Percentiles rank a stretch among this genome's conserved stretches.
Evolutionary conservation across 192 early-diverging fungal species (phyloP).

Genomic region (Ambispora gerdemannii): DNA sequence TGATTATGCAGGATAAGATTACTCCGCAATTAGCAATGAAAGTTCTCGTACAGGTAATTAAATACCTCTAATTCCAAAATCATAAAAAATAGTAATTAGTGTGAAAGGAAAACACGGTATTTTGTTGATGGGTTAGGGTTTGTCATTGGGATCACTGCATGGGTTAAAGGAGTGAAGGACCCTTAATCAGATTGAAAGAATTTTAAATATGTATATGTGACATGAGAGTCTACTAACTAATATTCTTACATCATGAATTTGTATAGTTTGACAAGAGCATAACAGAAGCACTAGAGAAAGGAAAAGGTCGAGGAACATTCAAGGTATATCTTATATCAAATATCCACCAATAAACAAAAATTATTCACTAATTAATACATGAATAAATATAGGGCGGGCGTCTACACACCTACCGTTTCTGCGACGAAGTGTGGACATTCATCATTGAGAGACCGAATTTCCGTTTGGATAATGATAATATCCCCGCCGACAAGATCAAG

Average conservation of each 20-base stretch:
- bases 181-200: too few relatives aligned
- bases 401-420: constrained; percentile 87
- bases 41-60: constrained; percentile 71
- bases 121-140: too few relatives aligned
- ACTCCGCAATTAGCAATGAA: constrained; percentile 92
- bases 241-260: too few relatives aligned
- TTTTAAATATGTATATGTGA: too few relatives aligned
- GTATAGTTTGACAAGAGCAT: constrained; percentile 90
- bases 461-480: constrained; percentile 77
- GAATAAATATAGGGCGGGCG: constrained; percentile 58
- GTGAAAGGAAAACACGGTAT: too few relatives aligned
- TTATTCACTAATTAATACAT: too few relatives aligned
- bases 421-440: constrained; percentile 99
- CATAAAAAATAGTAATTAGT: too few relatives aligned
- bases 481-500: constrained; percentile 87
- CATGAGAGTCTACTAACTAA: too few relatives aligned
- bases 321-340: constrained; percentile 54
- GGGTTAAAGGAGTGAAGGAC: too few relatives aligned
- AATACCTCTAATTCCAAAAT: background rate
- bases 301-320: constrained; percentile 76
- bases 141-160: too few relatives aligned
- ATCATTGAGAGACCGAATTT: constrained; percentile 83
- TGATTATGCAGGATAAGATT: constrained; percentile 84
- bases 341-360: too few relatives aligned
- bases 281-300: constrained; percentile 81